Evolutionary conservation across 2,329 filamentous ascomycete species (phyloP).

Genomic region (Aspergillus aculeatinus): DNA sequence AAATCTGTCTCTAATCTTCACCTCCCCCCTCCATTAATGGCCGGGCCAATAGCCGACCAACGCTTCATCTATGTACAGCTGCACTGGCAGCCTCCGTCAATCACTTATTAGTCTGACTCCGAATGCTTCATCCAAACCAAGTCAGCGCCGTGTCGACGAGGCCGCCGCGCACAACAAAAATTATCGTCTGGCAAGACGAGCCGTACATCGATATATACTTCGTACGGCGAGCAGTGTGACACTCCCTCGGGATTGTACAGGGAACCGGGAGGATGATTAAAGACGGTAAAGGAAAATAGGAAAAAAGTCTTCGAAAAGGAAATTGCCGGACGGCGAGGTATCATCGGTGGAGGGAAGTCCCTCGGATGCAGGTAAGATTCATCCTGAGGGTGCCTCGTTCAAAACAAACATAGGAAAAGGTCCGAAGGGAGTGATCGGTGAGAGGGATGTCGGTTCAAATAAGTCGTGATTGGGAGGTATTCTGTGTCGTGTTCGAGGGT

Average conservation of each 20-base stretch:
- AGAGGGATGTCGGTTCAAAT: constrained; percentile 7
- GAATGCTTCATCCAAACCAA: background rate
- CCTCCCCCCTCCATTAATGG: constrained; percentile 27
- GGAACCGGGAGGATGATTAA: constrained; percentile 31
- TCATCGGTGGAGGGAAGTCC: constrained; percentile 17
- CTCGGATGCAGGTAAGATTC: constrained; percentile 13
- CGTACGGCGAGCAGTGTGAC: constrained; percentile 24
- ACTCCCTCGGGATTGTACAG: constrained; percentile 31
- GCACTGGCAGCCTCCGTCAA: constrained; percentile 17
- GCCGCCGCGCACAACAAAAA: constrained; percentile 13
- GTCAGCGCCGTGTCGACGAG: constrained; percentile 6
- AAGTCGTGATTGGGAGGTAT: background rate
- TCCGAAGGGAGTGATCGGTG: constrained; percentile 16
- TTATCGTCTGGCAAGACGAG: constrained; percentile 21
- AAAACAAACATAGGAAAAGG: constrained; percentile 25
- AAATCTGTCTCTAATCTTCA: constrained; percentile 28
- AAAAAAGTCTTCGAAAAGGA: constrained; percentile 31
- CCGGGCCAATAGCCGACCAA: constrained; percentile 22
- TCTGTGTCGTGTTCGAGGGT: background rate
- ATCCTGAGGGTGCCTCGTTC: constrained; percentile 13
- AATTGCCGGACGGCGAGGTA: constrained; percentile 25
- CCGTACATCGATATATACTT: constrained; percentile 30
- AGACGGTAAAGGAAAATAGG: constrained; percentile 28
- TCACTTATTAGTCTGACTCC: background rate
- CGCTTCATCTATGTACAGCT: constrained; percentile 35